A percentile compares a stretch with the other conserved stretches of the same genome.
These are phyloP conservation scores for Letharia lupina DNA, from an alignment of 495 filamentous ascomycete genomes.

Conservation along the genomic window DNA sequence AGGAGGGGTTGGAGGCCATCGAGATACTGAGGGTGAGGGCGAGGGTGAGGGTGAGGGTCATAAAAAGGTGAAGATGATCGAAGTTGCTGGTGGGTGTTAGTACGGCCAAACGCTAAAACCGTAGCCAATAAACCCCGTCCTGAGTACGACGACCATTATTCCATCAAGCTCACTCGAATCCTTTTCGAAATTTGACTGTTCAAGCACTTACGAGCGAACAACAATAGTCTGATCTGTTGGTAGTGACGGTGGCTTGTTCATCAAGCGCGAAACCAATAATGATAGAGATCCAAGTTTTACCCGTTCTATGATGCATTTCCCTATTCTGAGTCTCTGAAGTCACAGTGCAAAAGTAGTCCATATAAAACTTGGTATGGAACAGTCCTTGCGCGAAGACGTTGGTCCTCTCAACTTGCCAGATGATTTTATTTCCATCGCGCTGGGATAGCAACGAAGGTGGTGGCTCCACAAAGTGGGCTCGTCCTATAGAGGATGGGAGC, in stretches of 20 bases:
- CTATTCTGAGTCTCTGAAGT: background rate
- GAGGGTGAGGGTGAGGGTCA: background rate
- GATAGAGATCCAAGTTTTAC: background rate
- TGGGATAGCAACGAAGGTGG: background rate
- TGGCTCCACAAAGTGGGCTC: background rate
- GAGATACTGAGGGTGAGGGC: background rate
- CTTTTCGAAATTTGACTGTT: background rate
- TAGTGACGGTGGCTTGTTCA: background rate
- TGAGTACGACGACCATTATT: too few relatives aligned
- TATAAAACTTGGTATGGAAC: background rate
- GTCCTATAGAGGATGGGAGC: background rate
- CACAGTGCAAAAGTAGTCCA: background rate
- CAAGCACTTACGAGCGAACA: background rate
- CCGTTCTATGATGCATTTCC: background rate
- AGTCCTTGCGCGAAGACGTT: background rate
- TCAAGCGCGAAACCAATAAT: background rate
- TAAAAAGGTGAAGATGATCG: background rate
- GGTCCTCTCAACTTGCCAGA: background rate
- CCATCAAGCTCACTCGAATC: background rate
- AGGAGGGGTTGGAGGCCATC: slow-evolving; percentile 28
- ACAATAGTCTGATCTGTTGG: background rate
- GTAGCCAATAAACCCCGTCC: too few relatives aligned
- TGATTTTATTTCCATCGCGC: background rate
- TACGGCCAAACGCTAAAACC: slow-evolving; percentile 8
- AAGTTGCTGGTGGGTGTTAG: slow-evolving; percentile 1